phyloP scores from a whole-genome alignment of 2,329 filamentous ascomycete species.

The Aspergillus texensis region DNA sequence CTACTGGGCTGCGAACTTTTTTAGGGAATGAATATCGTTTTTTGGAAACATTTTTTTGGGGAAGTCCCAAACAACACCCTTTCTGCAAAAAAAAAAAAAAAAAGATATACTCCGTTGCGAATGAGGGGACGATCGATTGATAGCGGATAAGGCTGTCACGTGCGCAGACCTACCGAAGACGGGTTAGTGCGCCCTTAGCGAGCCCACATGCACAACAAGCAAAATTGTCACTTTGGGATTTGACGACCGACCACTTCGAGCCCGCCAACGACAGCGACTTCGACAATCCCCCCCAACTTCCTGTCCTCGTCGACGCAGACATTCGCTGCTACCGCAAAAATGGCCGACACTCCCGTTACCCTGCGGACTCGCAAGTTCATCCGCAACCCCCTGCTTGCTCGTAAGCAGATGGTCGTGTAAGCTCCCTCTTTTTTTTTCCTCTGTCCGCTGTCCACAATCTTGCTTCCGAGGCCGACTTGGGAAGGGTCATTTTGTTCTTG shows the following conservation, averaged over 20 bases:
- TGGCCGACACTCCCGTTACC: slow-evolving; percentile 81
- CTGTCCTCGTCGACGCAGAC: slow-evolving; percentile 32
- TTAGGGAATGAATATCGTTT: too few species aligned
- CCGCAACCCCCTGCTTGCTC: slow-evolving; percentile 97
- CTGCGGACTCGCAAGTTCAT: slow-evolving; percentile 99
- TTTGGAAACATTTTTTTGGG: too few species aligned
- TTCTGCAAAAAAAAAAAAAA: too few species aligned
- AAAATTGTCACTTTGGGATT: slow-evolving; percentile 33
- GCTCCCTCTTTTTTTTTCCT: slow-evolving; percentile 45
- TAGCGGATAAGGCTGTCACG: slow-evolving; percentile 15
- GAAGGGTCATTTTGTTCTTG: neutral
- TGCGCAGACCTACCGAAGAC: slow-evolving; percentile 14
- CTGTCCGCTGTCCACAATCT: slow-evolving; percentile 8
- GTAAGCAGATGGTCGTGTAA: slow-evolving; percentile 99
- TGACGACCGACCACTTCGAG: slow-evolving; percentile 26
- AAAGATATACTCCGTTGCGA: neutral
- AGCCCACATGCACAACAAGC: slow-evolving; percentile 41
- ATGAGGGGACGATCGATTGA: neutral
- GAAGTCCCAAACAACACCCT: too few species aligned
- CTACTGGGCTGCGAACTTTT: too few species aligned
- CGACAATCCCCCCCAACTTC: slow-evolving; percentile 32
- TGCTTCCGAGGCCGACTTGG: neutral
- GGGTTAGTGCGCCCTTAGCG: slow-evolving; percentile 45
- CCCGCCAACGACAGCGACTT: slow-evolving; percentile 34
- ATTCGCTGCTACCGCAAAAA: slow-evolving; percentile 62